Conservation (phyloP, 768 basidiomycete species). For the Termitomyces sp. region DNA sequence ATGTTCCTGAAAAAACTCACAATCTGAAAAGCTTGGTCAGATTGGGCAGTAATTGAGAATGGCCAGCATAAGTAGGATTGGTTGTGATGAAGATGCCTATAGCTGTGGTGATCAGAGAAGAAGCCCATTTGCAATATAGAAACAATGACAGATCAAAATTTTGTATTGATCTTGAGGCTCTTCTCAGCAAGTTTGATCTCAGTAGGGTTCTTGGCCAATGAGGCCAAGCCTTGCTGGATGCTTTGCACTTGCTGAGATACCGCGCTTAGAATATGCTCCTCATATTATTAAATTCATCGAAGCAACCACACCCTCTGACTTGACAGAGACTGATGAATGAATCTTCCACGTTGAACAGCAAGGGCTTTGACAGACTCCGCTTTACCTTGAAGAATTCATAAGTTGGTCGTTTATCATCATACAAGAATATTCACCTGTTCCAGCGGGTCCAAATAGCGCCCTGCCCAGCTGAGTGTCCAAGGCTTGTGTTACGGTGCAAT, state of each 20-base stretch:
- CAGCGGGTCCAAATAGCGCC: constrained; percentile 97
- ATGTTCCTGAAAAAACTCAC: constrained; percentile 43
- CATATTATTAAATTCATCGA: constrained; percentile 97
- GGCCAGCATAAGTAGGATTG: constrained; percentile 98
- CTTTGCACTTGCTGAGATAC: constrained; percentile 99
- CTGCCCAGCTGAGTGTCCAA: constrained; percentile 94
- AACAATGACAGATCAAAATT: constrained; percentile 68
- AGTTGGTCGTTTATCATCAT: constrained; percentile 1
- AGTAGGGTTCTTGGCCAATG: constrained; percentile 76
- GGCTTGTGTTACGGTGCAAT: constrained; percentile 94
- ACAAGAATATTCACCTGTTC: constrained; percentile 62
- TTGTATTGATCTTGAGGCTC: constrained; percentile 86
- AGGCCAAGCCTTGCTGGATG: constrained; percentile 93
- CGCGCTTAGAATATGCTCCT: constrained; percentile 95
- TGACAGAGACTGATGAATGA: constrained; percentile 98
- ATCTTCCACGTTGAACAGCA: constrained; percentile 94
- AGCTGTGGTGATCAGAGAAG: constrained; percentile 7
- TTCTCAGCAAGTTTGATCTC: constrained; percentile 98
- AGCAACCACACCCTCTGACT: constrained; percentile 99
- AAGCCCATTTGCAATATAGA: not conserved
- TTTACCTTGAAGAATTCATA: constrained; percentile 59
- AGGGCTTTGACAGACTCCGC: constrained; percentile 99
- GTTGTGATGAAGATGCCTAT: constrained; percentile 99
- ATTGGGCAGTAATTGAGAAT: constrained; percentile 86
- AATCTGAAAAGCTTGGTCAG: constrained; percentile 92